Conservation (phyloP, 805 yeast species). For the Candida pseudofarinosa region DNA sequence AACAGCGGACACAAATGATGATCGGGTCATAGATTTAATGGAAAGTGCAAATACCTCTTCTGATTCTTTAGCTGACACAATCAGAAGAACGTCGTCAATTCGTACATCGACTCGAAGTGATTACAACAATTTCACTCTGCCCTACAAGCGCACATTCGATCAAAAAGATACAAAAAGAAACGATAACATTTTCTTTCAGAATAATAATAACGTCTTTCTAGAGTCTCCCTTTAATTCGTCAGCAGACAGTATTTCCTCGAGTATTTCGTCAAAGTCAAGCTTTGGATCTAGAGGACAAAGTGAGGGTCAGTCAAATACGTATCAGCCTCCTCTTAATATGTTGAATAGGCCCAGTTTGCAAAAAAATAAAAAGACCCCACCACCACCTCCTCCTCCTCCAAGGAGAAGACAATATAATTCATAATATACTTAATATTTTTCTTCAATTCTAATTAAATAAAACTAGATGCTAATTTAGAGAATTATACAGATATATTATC, state of each 20-base stretch:
- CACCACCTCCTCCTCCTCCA: conserved; percentile 36
- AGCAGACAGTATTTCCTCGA: conserved; percentile 7
- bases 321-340: conserved; percentile 17
- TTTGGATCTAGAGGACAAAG: conserved; percentile 25
- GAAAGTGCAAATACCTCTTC: conserved; percentile 7
- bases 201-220: conserved; percentile 28
- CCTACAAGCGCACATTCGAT: conserved; percentile 18
- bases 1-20: neutral
- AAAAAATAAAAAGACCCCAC: conserved; percentile 3
- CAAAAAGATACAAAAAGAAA: neutral
- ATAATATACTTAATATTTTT: neutral
- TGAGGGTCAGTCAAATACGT: conserved; percentile 41
- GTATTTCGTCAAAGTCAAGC: conserved; percentile 13
- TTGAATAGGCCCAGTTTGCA: conserved; percentile 1
- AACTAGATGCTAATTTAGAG: neutral
- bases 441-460: neutral
- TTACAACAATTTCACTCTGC: conserved; percentile 30
- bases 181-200: conserved; percentile 11
- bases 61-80: conserved; percentile 20
- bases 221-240: neutral
- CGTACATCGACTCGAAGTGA: conserved; percentile 31
- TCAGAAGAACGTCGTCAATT: conserved; percentile 33
- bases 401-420: conserved; percentile 19
- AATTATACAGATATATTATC: conserved; percentile 40
- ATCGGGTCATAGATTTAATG: neutral